Evolutionary conservation across 2,329 filamentous ascomycete species (phyloP).

Genomic region (Neobulgaria alba): DNA sequence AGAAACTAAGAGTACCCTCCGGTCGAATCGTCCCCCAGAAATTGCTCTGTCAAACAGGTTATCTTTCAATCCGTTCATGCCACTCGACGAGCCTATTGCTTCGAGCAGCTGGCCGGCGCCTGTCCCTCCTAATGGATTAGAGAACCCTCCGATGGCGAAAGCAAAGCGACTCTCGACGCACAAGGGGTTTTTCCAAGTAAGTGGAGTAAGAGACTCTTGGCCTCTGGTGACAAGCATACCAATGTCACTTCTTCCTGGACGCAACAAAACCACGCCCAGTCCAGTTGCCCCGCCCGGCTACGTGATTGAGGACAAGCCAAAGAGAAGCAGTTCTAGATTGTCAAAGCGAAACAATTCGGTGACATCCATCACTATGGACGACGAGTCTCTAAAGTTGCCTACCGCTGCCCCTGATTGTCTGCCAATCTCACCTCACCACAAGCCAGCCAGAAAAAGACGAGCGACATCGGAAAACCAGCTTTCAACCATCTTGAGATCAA

Average conservation of each 20-base stretch:
- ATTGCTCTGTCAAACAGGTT: constrained; percentile 2
- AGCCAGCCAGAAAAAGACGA: constrained; percentile 3
- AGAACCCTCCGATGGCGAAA: constrained; percentile 8
- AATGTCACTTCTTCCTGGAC: constrained; percentile 7
- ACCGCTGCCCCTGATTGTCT: too few species aligned
- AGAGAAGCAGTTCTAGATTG: constrained; percentile 4
- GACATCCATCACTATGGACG: neutral
- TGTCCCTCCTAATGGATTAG: constrained; percentile 4
- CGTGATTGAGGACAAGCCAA: constrained; percentile 17
- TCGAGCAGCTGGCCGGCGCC: constrained; percentile 1
- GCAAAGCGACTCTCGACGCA: constrained; percentile 10
- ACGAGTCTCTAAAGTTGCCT: too few species aligned
- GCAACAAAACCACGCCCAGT: constrained; percentile 16
- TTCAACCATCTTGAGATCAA: constrained; percentile 21
- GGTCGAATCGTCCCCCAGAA: constrained; percentile 9
- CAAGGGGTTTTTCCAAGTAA: constrained; percentile 11
- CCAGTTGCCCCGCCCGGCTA: constrained; percentile 23
- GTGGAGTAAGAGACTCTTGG: constrained; percentile 24
- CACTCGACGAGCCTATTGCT: constrained; percentile 2
- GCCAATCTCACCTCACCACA: neutral
- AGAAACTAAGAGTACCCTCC: constrained; percentile 13
- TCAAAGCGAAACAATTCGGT: neutral
- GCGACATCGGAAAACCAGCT: constrained; percentile 20
- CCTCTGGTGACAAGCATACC: constrained; percentile 18
- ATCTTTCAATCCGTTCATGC: constrained; percentile 8